phyloP scores from a whole-genome alignment of 148 eudicot genomes.

The Vaccinium darrowii region DNA sequence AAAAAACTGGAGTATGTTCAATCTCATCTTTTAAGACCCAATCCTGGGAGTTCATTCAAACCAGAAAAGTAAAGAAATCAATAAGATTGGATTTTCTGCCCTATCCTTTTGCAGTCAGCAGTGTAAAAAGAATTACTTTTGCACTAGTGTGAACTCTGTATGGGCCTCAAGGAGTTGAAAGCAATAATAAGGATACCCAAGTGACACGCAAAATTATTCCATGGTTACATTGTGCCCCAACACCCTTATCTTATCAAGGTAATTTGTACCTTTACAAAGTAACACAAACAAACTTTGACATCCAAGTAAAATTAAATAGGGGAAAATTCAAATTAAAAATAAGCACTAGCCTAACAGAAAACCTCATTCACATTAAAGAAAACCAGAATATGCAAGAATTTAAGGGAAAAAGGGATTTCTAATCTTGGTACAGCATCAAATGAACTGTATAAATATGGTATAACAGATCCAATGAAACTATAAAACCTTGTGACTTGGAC shows the following conservation, averaged over 20 bases:
- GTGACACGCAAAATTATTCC: no score
- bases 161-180: no score
- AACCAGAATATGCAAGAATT: neutral
- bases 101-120: no score
- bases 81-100: neutral
- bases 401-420: no score
- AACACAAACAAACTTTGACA: neutral
- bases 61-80: neutral
- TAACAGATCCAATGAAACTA: neutral
- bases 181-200: no score
- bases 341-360: neutral
- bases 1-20: neutral
- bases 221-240: no score
- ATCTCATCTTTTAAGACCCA: neutral
- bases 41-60: neutral
- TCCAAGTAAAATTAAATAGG: neutral
- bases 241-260: no score
- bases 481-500: neutral
- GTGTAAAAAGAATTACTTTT: no score
- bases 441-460: neutral
- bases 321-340: neutral
- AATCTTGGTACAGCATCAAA: no score
- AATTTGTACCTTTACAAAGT: no score
- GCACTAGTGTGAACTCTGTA: no score
- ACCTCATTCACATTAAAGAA: neutral